Evolutionary conservation across 106 monocot genomes (phyloP), one percentile per base, ranked within the genome.

Genomic region (Gastrodia elata): DNA sequence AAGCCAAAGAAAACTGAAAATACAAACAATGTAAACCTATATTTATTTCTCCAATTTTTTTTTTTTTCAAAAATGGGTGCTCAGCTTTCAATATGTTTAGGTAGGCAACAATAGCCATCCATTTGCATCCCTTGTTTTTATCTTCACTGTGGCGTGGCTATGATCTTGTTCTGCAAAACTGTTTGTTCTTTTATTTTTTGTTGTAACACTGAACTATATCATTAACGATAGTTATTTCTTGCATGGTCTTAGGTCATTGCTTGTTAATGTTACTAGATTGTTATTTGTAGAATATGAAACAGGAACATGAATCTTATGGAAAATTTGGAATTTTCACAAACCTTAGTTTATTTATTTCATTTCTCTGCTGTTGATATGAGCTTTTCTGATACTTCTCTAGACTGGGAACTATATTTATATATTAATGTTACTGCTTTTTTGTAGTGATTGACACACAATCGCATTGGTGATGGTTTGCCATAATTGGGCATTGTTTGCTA

Each of bases 401-500:
- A 38, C n/a, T 67, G 30, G 28, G 64, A 14, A 2, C 37, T 22
- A 67, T 38, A 36, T 67, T 37, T 67, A 67, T 20, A 38, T 67
- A 6, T 67, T 37, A 38, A 18, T 35, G 37, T 35, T 8, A 67
- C n/a, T 32, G 32, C n/a, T 52, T 72, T 71, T 73, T 77, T 77
- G 64, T 52, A 55, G 77, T 73, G 73, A 72, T 42, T 40, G 42
- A 24, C 28, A 68, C 15, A 80, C 37, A 56, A 72, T 20, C 34
- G 8, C 38, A 68, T 76, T 84, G 71, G 76, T 79, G 71, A 75
- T 82, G 78, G 72, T 4, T 41, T 78, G 72, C 68, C 73, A 82
- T 85, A 75, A 71, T 71, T 75, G 67, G 64, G 72, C 55, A 44
- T 75, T 82, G 27, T 76, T 81, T 48, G 25, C 74, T 43, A 83